Conservation (phyloP, 2,329 filamentous ascomycete species). For the Bimuria novae-zelandiae region DNA sequence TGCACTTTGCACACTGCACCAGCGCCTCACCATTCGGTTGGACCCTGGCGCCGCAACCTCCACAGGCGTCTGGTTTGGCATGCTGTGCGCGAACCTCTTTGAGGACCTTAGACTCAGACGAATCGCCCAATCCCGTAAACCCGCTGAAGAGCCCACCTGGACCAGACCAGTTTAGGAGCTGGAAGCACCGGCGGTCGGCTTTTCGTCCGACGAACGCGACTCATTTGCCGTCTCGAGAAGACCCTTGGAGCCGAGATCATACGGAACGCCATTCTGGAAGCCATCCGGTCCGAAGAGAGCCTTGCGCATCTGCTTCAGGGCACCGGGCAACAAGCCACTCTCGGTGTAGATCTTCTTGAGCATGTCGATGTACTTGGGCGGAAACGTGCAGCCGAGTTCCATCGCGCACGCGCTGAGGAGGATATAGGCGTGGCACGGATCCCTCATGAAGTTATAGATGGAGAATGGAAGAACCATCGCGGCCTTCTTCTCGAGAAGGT, state of each 20-base stretch:
- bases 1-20: conserved; percentile 31
- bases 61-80: conserved; percentile 19
- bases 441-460: background rate
- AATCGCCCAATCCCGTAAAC: conserved; percentile 20
- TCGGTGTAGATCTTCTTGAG: conserved; percentile 25
- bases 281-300: conserved; percentile 24
- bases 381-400: conserved; percentile 23
- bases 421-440: conserved; percentile 25
- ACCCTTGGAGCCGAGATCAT: conserved; percentile 25
- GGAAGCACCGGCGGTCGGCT: conserved; percentile 4
- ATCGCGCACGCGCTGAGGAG: conserved; percentile 27
- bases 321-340: conserved; percentile 19
- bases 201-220: background rate
- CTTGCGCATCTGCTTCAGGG: conserved; percentile 22
- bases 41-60: conserved; percentile 15
- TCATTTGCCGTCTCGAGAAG: conserved; percentile 17
- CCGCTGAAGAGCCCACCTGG: conserved; percentile 20
- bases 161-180: conserved; percentile 18
- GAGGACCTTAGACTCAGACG: conserved; percentile 15
- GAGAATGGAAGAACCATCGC: conserved; percentile 14
- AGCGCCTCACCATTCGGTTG: conserved; percentile 14
- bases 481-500: conserved; percentile 18
- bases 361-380: conserved; percentile 13
- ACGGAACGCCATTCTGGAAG: conserved; percentile 21
- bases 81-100: conserved; percentile 25